Percentiles rank a stretch among this genome's conserved stretches.
Evolutionary conservation across 2,329 filamentous ascomycete species (phyloP).

Genomic region (Escovopsis sp.): DNA sequence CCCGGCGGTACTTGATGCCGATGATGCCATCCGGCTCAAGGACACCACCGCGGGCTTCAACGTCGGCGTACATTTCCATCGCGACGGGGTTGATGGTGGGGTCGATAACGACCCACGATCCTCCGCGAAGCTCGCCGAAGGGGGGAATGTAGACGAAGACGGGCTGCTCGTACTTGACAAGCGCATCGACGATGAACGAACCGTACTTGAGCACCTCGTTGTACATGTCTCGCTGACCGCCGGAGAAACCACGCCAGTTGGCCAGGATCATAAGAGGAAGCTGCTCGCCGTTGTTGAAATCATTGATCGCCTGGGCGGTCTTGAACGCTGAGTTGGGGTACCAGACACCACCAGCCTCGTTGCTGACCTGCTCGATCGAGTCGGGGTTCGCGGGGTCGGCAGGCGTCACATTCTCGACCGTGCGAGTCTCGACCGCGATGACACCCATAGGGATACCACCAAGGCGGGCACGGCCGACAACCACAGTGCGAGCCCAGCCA

Average conservation of each 20-base stretch:
- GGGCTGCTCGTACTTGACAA: slow-evolving; percentile 97
- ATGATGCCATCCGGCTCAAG: slow-evolving; percentile 97
- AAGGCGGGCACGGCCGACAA: slow-evolving; percentile 88
- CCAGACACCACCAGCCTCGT: slow-evolving; percentile 97
- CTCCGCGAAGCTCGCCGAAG: slow-evolving; percentile 90
- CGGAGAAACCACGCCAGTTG: slow-evolving; percentile 99
- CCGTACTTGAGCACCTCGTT: slow-evolving; percentile 99
- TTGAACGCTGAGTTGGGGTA: slow-evolving; percentile 99
- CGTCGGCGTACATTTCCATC: slow-evolving; percentile 99
- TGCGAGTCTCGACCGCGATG: slow-evolving; percentile 89
- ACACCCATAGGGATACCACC: slow-evolving; percentile 98
- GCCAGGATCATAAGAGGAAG: slow-evolving; percentile 96
- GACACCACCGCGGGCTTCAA: slow-evolving; percentile 88
- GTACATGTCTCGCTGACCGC: slow-evolving; percentile 99
- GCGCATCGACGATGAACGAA: slow-evolving; percentile 95
- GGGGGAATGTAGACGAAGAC: slow-evolving; percentile 99
- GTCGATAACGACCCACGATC: slow-evolving; percentile 98
- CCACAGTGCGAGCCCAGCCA: slow-evolving; percentile 93
- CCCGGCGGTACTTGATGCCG: slow-evolving; percentile 95
- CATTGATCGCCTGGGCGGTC: slow-evolving; percentile 94
- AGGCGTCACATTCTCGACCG: slow-evolving; percentile 91
- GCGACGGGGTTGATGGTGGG: slow-evolving; percentile 91
- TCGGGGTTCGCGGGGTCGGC: slow-evolving; percentile 97
- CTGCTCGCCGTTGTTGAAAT: slow-evolving; percentile 99
- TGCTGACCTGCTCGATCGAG: slow-evolving; percentile 87